Base-by-base conservation (phyloP, 148 eudicot species). In the Polygonum maritimum region DNA sequence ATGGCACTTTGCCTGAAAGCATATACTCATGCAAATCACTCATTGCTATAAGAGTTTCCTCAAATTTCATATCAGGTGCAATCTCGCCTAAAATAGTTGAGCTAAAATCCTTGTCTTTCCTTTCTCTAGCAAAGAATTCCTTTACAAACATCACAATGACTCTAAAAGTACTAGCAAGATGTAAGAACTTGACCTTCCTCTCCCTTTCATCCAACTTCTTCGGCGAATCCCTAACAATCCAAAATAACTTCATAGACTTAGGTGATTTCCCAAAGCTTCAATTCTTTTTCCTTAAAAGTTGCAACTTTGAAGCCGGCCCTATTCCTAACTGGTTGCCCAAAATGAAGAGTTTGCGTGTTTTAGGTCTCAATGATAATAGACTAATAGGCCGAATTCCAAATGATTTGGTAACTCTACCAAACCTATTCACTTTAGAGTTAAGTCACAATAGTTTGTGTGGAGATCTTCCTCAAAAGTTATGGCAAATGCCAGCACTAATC, bases 21-120 rank as follows among this genome's bases (percentile, higher is more conserved):
- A 83, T 93, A 77, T 91, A 83, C 78, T 86, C 79, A 11, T 91
- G 97, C 92, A 89, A 84, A 77, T 86, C 89, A 11, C 81, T 93
- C 31, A 80, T 84, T 48, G 98, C 97, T 47, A 19, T 93, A 73
- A 87, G 97, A 48, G 82, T 93, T 65, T 86, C 92, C 31, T 60
- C 77, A 60, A 91, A 91, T 71, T 57, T 47, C 48, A 78, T 93
- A 31, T 48, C 71, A 13, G 98, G 98, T 54, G 84, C 85, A 76
- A 79, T 93, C 72, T 81, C 85, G 51, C 87, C 92, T 1, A 83
- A 80, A 7, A 82, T 89, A 63, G 48, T 49, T 45, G 54, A 75
- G 7, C 79, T 93, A 67, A 82, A 85, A 67, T 88, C 91, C 26
- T 80, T 93, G 26, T 86, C 92, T 3, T 93, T 91, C 84, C 86